These are phyloP conservation scores for Macrolepiota fuliginosa DNA, from an alignment of 768 basidiomycete species.

Conservation along the genomic window DNA sequence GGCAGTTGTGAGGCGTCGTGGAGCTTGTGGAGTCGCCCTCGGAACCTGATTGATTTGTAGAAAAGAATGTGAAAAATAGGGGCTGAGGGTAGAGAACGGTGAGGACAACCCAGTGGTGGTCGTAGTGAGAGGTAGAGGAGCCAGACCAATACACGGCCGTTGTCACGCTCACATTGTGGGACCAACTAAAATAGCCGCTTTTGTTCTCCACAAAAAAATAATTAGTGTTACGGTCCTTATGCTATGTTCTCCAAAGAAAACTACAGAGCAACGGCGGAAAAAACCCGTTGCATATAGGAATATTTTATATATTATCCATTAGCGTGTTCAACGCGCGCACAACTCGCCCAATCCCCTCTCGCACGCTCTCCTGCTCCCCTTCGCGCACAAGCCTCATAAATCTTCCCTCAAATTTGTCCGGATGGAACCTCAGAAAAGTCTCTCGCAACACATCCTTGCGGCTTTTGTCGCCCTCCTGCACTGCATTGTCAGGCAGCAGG, in stretches of 20 bases:
- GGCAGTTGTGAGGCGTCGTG: conserved; percentile 1
- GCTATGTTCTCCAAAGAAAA: background rate
- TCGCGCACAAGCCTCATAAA: conserved; percentile 51
- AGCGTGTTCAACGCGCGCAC: conserved; percentile 57
- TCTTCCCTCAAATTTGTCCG: conserved; percentile 80
- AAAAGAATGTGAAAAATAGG: conserved; percentile 6
- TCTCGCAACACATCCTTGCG: conserved; percentile 65
- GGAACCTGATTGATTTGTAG: background rate
- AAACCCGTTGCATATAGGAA: background rate
- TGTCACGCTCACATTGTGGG: conserved; percentile 7
- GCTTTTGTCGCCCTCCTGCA: conserved; percentile 36
- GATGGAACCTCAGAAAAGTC: conserved; percentile 72
- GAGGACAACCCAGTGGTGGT: background rate
- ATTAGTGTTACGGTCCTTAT: background rate
- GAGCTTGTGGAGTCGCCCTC: conserved; percentile 3
- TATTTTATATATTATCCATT: conserved; percentile 33
- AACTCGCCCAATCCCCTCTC: conserved; percentile 62
- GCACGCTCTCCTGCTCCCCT: conserved; percentile 46
- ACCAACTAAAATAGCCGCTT: conserved; percentile 1
- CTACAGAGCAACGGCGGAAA: background rate
- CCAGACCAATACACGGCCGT: background rate
- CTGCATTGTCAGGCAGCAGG: conserved; percentile 35
- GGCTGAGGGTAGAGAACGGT: background rate
- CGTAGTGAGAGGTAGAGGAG: background rate
- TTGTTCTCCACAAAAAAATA: conserved; percentile 7